A percentile compares a stretch with the other conserved stretches of the same genome.
Conservation (phyloP, 306 rosid genomes). For the Malus orientalis region DNA sequence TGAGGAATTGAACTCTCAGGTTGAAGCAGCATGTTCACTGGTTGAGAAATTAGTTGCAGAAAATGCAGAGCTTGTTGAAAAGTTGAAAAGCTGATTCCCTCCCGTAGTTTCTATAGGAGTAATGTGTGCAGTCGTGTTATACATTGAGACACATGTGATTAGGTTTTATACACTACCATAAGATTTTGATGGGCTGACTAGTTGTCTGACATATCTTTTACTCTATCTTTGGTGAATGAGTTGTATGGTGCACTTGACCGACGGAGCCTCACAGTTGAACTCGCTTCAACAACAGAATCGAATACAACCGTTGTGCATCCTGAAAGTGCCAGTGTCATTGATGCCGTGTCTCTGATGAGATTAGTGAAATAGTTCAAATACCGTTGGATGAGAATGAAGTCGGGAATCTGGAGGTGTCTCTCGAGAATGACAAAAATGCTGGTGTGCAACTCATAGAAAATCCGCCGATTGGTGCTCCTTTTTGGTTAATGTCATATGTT, state of each 20-base stretch:
- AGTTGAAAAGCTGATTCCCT: background rate
- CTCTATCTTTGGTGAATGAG: slow-evolving; percentile 43
- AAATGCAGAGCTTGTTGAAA: slow-evolving; percentile 82
- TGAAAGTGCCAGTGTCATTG: slow-evolving; percentile 13
- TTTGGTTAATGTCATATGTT: slow-evolving; percentile 72
- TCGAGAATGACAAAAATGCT: slow-evolving; percentile 28
- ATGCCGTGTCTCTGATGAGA: slow-evolving; percentile 28
- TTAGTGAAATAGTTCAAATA: slow-evolving; percentile 65
- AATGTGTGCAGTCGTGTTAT: background rate
- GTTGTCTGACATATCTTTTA: background rate
- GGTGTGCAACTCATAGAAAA: slow-evolving; percentile 59
- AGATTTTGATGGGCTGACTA: background rate
- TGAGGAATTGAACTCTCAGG: slow-evolving; percentile 58
- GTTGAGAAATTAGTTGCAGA: slow-evolving; percentile 67
- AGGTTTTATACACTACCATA: background rate
- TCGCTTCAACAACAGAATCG: slow-evolving; percentile 21
- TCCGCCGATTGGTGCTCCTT: slow-evolving; percentile 91
- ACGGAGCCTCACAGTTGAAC: slow-evolving; percentile 18
- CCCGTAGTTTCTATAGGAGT: background rate
- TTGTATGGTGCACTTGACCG: slow-evolving; percentile 45
- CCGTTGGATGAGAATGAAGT: slow-evolving; percentile 48
- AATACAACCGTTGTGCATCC: slow-evolving; percentile 14
- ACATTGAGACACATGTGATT: background rate
- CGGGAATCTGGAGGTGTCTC: slow-evolving; percentile 26
- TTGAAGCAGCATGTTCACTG: slow-evolving; percentile 45